Evolutionary conservation across 371 early-diverging fungal genomes (phyloP).

Genomic region (Choanephora cucurbitarum): DNA sequence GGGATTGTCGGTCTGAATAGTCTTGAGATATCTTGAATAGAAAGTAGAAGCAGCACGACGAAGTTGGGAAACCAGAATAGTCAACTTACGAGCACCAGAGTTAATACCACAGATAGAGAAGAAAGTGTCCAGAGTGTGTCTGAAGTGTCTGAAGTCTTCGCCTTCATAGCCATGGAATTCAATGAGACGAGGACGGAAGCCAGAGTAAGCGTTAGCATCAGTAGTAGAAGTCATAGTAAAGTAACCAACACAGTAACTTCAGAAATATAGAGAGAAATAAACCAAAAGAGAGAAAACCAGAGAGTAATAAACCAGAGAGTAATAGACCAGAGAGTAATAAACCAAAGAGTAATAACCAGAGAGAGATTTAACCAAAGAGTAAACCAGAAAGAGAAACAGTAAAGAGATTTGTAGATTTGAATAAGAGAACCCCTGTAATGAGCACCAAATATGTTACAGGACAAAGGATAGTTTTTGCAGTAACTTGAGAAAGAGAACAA

Average conservation of each 20-base stretch:
- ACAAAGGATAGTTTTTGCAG: too few relatives aligned
- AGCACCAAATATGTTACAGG: slow-evolving; percentile 5
- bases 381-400: neutral
- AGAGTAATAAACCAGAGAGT: too few relatives aligned
- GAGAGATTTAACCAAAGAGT: neutral
- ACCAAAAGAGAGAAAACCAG: neutral
- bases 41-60: neutral
- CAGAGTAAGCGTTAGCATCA: neutral
- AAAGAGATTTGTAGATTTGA: neutral
- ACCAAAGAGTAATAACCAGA: too few relatives aligned
- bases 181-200: neutral
- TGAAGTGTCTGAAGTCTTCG: neutral
- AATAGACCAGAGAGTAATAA: too few relatives aligned
- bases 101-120: neutral
- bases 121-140: neutral
- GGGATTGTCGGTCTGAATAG: neutral
- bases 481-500: too few relatives aligned
- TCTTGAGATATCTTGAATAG: neutral
- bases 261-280: neutral
- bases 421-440: slow-evolving; percentile 6
- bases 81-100: neutral
- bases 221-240: too few relatives aligned
- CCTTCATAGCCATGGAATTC: neutral
- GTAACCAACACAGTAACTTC: slow-evolving; percentile 4
- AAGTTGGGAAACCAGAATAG: slow-evolving; percentile 2